Conservation (phyloP, 345 rosid genomes). For the Moricandia moricandioides region DNA sequence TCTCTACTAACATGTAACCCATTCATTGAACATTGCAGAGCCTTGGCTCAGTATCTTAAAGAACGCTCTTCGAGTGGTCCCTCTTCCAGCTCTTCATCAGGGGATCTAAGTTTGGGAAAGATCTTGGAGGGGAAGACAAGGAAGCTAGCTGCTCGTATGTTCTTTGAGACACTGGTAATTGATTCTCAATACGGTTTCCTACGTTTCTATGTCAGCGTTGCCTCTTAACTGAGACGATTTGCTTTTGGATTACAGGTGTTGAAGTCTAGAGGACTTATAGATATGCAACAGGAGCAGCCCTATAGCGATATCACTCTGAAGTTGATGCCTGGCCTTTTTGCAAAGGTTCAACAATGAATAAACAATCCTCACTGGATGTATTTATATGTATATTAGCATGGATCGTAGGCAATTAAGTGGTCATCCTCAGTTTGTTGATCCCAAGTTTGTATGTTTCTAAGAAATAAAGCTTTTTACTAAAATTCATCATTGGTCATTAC, state of each 20-base stretch:
- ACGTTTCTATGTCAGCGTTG: background rate
- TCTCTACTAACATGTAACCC: slow-evolving; percentile 7
- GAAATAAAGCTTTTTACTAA: background rate
- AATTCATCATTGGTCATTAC: background rate
- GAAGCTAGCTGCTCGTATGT: slow-evolving; percentile 81
- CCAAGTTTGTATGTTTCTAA: background rate
- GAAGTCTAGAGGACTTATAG: slow-evolving; percentile 70
- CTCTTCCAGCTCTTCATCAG: slow-evolving; percentile 35
- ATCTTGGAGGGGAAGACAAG: slow-evolving; percentile 70
- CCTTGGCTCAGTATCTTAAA: slow-evolving; percentile 63
- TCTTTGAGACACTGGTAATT: slow-evolving; percentile 73
- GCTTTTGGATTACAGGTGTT: slow-evolving; percentile 52
- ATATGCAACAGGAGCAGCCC: slow-evolving; percentile 61
- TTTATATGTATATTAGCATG: slow-evolving; percentile 5
- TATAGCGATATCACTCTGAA: slow-evolving; percentile 60
- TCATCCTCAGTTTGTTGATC: background rate
- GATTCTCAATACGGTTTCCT: background rate
- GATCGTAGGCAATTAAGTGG: background rate
- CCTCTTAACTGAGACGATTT: background rate
- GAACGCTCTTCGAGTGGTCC: slow-evolving; percentile 45
- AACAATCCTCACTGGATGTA: background rate
- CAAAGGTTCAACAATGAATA: slow-evolving; percentile 46
- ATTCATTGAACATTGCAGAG: slow-evolving; percentile 49
- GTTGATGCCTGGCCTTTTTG: slow-evolving; percentile 42
- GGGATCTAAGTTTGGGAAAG: slow-evolving; percentile 56